These are phyloP conservation scores for Chaetomium sp. DNA, from an alignment of 2,329 filamentous ascomycete species.

Conservation along the genomic window DNA sequence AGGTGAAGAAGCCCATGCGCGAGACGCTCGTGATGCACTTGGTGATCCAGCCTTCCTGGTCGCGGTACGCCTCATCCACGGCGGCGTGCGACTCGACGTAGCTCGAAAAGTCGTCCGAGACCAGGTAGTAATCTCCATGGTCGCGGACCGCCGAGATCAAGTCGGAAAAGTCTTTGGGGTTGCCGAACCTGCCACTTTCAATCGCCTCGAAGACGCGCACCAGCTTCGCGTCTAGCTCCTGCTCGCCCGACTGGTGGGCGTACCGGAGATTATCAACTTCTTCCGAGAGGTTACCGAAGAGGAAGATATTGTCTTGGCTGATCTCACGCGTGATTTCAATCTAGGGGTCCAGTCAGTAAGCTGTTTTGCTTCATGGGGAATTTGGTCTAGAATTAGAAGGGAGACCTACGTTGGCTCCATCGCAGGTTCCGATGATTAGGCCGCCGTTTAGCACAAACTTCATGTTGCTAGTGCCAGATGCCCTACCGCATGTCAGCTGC, in stretches of 20 bases:
- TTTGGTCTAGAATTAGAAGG: conserved; percentile 4
- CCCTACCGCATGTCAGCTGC: conserved; percentile 42
- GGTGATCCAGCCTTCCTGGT: conserved; percentile 89
- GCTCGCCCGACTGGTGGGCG: conserved; percentile 78
- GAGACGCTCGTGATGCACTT: conserved; percentile 88
- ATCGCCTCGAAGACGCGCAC: conserved; percentile 83
- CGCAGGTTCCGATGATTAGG: conserved; percentile 95
- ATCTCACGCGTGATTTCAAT: conserved; percentile 98
- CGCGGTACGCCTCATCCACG: conserved; percentile 88
- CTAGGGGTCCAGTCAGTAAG: conserved; percentile 45
- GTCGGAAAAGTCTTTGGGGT: conserved; percentile 75
- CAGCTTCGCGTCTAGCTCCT: conserved; percentile 76
- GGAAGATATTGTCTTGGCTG: conserved; percentile 95
- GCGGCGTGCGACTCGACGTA: conserved; percentile 89
- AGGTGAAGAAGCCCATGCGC: conserved; percentile 97
- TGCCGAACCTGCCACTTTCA: conserved; percentile 77
- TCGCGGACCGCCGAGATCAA: conserved; percentile 83
- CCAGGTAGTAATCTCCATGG: conserved; percentile 96
- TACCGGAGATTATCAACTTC: conserved; percentile 96
- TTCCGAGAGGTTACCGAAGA: conserved; percentile 94
- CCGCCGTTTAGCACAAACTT: conserved; percentile 98
- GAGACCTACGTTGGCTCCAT: conserved; percentile 85
- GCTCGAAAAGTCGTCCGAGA: conserved; percentile 95
- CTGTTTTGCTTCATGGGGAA: neutral
- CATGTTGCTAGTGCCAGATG: conserved; percentile 94